Evolutionary conservation across 2,329 filamentous ascomycete genomes (phyloP).

Genomic region (Neurospora crassa): DNA sequence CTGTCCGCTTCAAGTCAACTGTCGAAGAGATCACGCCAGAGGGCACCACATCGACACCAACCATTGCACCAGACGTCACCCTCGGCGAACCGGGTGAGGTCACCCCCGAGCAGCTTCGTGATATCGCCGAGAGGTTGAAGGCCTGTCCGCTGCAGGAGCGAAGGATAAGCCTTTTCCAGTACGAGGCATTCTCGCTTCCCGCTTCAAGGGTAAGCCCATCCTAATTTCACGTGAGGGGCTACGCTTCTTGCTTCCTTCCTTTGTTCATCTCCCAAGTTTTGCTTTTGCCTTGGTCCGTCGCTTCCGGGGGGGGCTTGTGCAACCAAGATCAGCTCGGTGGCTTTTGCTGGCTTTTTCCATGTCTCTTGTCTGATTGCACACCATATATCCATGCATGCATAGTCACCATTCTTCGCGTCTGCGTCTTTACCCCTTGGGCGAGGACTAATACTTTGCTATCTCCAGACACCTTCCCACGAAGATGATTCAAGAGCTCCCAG

Average conservation of each 20-base stretch:
- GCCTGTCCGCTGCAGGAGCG: slow-evolving; percentile 69
- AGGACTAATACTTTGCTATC: slow-evolving; percentile 5
- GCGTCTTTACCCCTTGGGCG: not conserved
- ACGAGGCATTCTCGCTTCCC: slow-evolving; percentile 84
- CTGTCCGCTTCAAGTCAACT: slow-evolving; percentile 63
- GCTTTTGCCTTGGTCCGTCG: not conserved
- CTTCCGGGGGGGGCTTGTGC: not conserved
- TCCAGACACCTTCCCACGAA: slow-evolving; percentile 51
- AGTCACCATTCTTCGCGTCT: not conserved
- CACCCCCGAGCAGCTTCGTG: slow-evolving; percentile 56
- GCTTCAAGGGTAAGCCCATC: slow-evolving; percentile 60
- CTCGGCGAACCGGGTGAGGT: slow-evolving; percentile 30
- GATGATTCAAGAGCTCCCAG: slow-evolving; percentile 51
- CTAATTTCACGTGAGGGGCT: not conserved
- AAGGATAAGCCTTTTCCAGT: slow-evolving; percentile 77
- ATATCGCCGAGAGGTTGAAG: slow-evolving; percentile 63
- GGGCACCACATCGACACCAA: slow-evolving; percentile 19
- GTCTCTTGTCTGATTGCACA: not conserved
- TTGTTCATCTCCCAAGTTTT: slow-evolving; percentile 4
- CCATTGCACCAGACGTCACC: slow-evolving; percentile 15
- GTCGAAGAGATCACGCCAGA: slow-evolving; percentile 59
- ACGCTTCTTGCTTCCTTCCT: not conserved
- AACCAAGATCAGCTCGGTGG: not conserved
- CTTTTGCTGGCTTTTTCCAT: not conserved
- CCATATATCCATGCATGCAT: slow-evolving; percentile 1